Evolutionary conservation across 768 basidiomycete species (phyloP), one percentile per base, ranked within the genome.

Genomic region (Tulasnella sp.): DNA sequence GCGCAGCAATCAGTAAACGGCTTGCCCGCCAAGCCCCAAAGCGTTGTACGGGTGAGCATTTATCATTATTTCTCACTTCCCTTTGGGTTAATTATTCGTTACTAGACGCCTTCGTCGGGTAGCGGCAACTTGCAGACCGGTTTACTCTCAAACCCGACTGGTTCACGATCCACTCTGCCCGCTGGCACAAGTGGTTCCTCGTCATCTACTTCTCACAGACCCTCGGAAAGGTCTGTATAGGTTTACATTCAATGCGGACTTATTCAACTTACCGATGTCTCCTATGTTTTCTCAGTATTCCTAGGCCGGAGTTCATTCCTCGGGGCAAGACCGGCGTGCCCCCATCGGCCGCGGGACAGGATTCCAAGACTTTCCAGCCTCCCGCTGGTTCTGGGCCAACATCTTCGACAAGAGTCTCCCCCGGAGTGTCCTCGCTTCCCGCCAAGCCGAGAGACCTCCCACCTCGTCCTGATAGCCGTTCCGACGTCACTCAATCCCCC

Each of bases 401-500:
- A 39, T 34, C 76, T 58, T 77, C 76, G 27, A 27, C 76, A n/a
- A 56, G 38, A 24, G 46, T 39, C 76, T 36, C 58, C 24, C 27
- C 76, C 4, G 34, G 56, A 14, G 46, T 40, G 21, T 34, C 58
- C 27, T 46, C 39, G 31, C 38, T 74, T 76, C 56, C 38, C 46
- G 46, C 46, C 75, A 42, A 76, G 39, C 46, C 36, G 18, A 31
- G 19, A 6, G 44, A 56, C 46, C 75, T 62, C 31, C 62, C 62
- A 14, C 18, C 31, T 31, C 62, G 62, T 31, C 62, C 62, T 27
- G 56, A 77, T 38, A 36, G 31, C 56, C 76, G 76, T 10, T 36
- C 44, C 27, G 78, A 79, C 71, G 36, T 56, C 16, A 81, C 48
- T 34, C 52, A 80, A 38, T 74, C 79, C 7, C 74, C 74, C 39